These are phyloP conservation scores for Mortierella sp. DNA, from an alignment of 371 early-diverging fungal species.

Conservation along the genomic window DNA sequence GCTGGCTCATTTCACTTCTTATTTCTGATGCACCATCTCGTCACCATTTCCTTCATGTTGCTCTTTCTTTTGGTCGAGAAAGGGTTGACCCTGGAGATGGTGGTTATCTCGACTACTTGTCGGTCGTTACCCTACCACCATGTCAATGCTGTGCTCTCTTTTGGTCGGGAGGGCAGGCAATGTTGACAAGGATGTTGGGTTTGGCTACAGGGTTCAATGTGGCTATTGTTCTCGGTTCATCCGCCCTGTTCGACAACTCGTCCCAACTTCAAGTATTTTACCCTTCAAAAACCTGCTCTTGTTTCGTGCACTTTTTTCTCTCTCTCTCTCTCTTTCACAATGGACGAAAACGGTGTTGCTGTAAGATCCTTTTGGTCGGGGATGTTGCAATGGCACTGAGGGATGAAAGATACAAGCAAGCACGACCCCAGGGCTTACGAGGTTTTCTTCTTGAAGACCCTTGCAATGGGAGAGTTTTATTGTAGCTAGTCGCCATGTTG, in stretches of 20 bases:
- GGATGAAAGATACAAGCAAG: not conserved
- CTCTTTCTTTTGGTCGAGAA: not conserved
- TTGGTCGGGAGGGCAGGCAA: constrained; percentile 35
- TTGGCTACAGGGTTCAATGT: constrained; percentile 10
- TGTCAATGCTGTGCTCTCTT: constrained; percentile 10
- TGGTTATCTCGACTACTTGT: constrained; percentile 1
- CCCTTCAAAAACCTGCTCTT: constrained; percentile 31
- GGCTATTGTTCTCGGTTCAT: not conserved
- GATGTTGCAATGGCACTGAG: constrained; percentile 3
- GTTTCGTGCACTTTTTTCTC: not conserved
- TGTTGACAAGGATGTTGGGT: not conserved
- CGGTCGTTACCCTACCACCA: constrained; percentile 4
- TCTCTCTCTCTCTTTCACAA: constrained; percentile 1
- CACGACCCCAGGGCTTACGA: constrained; percentile 16
- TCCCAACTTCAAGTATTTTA: constrained; percentile 14
- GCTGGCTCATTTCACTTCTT: not conserved
- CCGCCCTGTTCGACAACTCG: not conserved
- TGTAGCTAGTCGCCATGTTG: too few relatives aligned
- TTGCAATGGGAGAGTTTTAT: constrained; percentile 2
- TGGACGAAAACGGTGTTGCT: not conserved
- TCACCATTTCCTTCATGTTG: not conserved
- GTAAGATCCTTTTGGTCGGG: constrained; percentile 44
- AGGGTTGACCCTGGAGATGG: not conserved
- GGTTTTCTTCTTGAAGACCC: constrained; percentile 25
- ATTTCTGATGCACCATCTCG: not conserved